phyloP scores from a whole-genome alignment of 1,284 basidiomycete species.

The Fomes fomentarius region DNA sequence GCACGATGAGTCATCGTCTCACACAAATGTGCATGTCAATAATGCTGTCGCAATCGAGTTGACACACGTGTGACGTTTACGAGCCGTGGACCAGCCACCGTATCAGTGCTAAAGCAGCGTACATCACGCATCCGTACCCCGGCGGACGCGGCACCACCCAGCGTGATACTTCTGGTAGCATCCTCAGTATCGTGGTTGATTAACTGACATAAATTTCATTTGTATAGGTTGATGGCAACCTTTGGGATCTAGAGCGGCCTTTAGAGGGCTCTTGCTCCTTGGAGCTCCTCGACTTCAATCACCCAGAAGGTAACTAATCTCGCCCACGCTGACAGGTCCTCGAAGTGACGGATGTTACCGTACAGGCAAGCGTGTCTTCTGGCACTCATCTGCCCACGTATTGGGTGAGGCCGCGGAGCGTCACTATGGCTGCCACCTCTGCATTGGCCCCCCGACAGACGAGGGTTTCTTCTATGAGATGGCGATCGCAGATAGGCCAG shows the following conservation, averaged over 20 bases:
- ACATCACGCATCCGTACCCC: no score
- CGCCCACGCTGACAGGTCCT: no score
- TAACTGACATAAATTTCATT: no score
- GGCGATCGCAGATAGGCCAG: constrained; percentile 78
- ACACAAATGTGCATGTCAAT: no score
- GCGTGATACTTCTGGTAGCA: no score
- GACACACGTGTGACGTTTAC: no score
- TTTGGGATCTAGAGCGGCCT: constrained; percentile 97
- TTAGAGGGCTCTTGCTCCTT: constrained; percentile 85
- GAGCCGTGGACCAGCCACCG: no score
- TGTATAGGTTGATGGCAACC: constrained; percentile 80
- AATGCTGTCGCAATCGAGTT: no score
- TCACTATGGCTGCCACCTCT: constrained; percentile 97
- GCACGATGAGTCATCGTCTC: no score
- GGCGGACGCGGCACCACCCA: no score
- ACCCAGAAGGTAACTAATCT: constrained; percentile 76
- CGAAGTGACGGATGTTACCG: neutral
- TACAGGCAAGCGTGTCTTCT: constrained; percentile 93
- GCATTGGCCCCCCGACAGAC: constrained; percentile 96
- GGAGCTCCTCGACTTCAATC: constrained; percentile 92
- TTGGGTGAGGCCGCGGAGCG: constrained; percentile 97
- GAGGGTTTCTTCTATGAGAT: constrained; percentile 99
- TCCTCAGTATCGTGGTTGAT: no score
- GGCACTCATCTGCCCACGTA: constrained; percentile 99
- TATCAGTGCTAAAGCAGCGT: no score